Conservation (phyloP, 768 basidiomycete genomes). For the Tephrocybe sp. region DNA sequence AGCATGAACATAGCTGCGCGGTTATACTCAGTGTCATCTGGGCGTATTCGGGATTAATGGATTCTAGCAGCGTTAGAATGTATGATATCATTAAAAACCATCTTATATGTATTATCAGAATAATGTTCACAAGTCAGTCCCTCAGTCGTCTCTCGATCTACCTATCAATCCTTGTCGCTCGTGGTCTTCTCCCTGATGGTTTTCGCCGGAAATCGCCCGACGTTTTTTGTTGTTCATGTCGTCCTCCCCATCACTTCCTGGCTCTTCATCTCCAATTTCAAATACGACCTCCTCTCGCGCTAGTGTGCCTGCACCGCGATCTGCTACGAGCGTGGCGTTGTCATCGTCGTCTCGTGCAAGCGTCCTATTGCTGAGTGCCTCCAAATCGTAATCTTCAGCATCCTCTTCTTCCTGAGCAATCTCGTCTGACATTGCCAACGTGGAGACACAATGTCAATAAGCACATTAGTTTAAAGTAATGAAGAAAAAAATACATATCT, state of each 20-base stretch:
- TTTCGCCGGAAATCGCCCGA: slow-evolving; percentile 44
- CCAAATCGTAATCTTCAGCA: slow-evolving; percentile 89
- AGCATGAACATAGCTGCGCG: slow-evolving; percentile 94
- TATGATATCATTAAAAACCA: slow-evolving; percentile 19
- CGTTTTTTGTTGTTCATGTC: slow-evolving; percentile 49
- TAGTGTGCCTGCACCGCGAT: slow-evolving; percentile 42
- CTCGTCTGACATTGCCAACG: slow-evolving; percentile 95
- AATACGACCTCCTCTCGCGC: slow-evolving; percentile 76
- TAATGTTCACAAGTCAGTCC: slow-evolving; percentile 6
- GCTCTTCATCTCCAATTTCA: slow-evolving; percentile 86
- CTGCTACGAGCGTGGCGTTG: slow-evolving; percentile 69
- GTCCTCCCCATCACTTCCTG: slow-evolving; percentile 61
- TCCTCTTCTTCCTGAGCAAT: slow-evolving; percentile 93
- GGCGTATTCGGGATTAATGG: slow-evolving; percentile 71
- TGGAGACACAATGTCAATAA: slow-evolving; percentile 35
- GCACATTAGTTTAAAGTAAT: slow-evolving; percentile 15
- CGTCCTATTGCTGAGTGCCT: slow-evolving; percentile 61
- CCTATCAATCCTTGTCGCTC: slow-evolving; percentile 71
- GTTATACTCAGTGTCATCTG: slow-evolving; percentile 82
- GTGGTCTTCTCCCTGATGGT: slow-evolving; percentile 41
- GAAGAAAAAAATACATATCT: slow-evolving; percentile 51
- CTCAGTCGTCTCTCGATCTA: slow-evolving; percentile 33
- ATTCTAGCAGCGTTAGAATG: slow-evolving; percentile 13
- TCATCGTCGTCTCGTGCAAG: slow-evolving; percentile 59
- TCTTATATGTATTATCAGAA: slow-evolving; percentile 19